Evolutionary conservation across 768 basidiomycete genomes (phyloP).

Genomic region (Austroboletus eburneus): DNA sequence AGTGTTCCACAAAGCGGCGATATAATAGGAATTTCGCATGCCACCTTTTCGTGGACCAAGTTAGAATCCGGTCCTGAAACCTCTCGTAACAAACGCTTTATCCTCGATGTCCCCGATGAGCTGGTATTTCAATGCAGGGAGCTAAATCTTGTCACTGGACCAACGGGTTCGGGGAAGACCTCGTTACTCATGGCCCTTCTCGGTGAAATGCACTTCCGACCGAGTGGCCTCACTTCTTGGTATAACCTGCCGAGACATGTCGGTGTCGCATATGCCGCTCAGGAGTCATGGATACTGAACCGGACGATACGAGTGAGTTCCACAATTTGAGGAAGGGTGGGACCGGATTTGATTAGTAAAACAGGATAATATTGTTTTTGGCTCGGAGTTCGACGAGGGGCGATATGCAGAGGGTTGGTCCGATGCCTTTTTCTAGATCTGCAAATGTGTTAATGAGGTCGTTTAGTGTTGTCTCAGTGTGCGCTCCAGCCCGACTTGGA

Average conservation of each 20-base stretch:
- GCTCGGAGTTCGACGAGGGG: constrained; percentile 3
- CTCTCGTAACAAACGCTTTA: constrained; percentile 36
- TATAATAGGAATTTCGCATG: constrained; percentile 4
- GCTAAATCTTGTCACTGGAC: constrained; percentile 57
- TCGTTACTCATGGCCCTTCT: constrained; percentile 62
- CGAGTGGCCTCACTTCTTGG: constrained; percentile 50
- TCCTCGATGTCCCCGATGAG: constrained; percentile 47
- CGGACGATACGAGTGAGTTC: constrained; percentile 56
- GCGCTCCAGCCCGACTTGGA: constrained; percentile 41
- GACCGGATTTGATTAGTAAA: not conserved
- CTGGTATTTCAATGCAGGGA: constrained; percentile 47
- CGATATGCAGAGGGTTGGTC: constrained; percentile 6
- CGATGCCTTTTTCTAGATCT: not conserved
- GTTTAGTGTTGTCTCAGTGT: constrained; percentile 35
- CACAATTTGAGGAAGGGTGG: too few relatives aligned
- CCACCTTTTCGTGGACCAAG: constrained; percentile 8
- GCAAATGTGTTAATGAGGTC: not conserved
- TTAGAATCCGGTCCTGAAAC: not conserved
- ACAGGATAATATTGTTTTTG: constrained; percentile 11
- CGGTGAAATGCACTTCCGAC: constrained; percentile 61
- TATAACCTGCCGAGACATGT: constrained; percentile 61
- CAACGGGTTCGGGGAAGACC: constrained; percentile 60
- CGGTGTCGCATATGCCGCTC: constrained; percentile 76
- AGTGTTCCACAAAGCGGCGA: not conserved
- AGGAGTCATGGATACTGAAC: constrained; percentile 84